These are phyloP conservation scores for Annulohypoxylon bovei DNA, from an alignment of 495 filamentous ascomycete genomes.

Conservation along the genomic window DNA sequence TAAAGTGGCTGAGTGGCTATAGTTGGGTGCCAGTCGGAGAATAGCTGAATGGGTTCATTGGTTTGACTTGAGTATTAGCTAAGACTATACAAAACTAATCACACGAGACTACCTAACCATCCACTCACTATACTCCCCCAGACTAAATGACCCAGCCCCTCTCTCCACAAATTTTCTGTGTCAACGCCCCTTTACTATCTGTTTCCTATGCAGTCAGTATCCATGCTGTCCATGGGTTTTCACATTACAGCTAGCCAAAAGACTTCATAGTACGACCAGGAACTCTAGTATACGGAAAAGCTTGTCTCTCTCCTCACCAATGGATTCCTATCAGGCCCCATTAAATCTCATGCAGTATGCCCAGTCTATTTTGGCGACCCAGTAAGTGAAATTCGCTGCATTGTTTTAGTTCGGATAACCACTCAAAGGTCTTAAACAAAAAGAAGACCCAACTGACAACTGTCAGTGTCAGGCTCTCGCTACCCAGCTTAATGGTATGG, in stretches of 20 bases:
- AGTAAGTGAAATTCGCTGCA: not conserved
- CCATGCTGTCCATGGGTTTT: not conserved
- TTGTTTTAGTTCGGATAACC: constrained; percentile 19
- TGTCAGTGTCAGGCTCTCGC: constrained; percentile 17
- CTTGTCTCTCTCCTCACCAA: constrained; percentile 7
- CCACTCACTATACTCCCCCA: not conserved
- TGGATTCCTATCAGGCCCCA: constrained; percentile 5
- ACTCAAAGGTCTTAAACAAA: constrained; percentile 6
- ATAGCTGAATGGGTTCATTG: not conserved
- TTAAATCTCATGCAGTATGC: constrained; percentile 28
- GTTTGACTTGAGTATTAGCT: not conserved
- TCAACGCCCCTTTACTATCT: not conserved
- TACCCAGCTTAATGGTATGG: not conserved
- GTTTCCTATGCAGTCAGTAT: not conserved
- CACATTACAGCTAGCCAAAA: not conserved
- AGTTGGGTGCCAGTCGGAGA: not conserved
- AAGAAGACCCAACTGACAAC: constrained; percentile 21
- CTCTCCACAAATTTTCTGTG: not conserved
- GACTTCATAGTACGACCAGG: not conserved
- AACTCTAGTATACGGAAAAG: constrained; percentile 9
- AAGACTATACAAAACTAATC: constrained; percentile 1
- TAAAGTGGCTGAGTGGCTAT: constrained; percentile 1
- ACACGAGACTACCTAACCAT: not conserved
- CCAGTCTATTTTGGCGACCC: constrained; percentile 7
- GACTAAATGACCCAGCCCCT: constrained; percentile 13